Conservation (phyloP, 2,329 filamentous ascomycete genomes). For the Aspergillus ruber region DNA sequence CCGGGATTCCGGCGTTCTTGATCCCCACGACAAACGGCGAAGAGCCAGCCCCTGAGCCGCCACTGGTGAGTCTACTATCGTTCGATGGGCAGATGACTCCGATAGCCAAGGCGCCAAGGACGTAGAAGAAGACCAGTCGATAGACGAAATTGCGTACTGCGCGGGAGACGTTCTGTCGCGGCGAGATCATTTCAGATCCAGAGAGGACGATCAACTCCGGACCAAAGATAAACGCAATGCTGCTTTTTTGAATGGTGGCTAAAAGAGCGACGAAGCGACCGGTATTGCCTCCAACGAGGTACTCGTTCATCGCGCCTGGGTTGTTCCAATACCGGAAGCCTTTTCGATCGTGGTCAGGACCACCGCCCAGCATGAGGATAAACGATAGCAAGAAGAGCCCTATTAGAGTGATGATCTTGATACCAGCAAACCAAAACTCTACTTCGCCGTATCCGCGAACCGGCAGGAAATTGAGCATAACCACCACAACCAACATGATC, state of each 20-base stretch:
- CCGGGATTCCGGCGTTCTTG: slow-evolving; percentile 53
- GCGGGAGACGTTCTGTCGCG: slow-evolving; percentile 53
- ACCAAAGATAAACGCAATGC: slow-evolving; percentile 51
- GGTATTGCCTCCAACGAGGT: slow-evolving; percentile 39
- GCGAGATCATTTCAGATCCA: slow-evolving; percentile 54
- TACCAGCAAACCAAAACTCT: slow-evolving; percentile 49
- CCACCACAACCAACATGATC: slow-evolving; percentile 55
- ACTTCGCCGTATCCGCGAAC: slow-evolving; percentile 49
- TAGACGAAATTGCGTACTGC: slow-evolving; percentile 57
- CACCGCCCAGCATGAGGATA: slow-evolving; percentile 53
- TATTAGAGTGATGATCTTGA: slow-evolving; percentile 48
- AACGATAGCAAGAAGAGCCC: slow-evolving; percentile 49
- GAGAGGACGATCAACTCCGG: slow-evolving; percentile 52
- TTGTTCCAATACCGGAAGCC: slow-evolving; percentile 48
- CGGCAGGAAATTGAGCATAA: slow-evolving; percentile 43
- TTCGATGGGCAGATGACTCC: slow-evolving; percentile 54
- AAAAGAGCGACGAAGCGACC: slow-evolving; percentile 50
- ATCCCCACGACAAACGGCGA: slow-evolving; percentile 41
- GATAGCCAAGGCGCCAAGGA: slow-evolving; percentile 53
- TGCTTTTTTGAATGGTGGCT: slow-evolving; percentile 45
- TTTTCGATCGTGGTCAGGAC: slow-evolving; percentile 44
- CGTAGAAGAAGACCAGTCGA: slow-evolving; percentile 58
- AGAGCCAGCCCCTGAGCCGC: slow-evolving; percentile 49
- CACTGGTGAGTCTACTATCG: slow-evolving; percentile 45
- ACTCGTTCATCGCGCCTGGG: slow-evolving; percentile 44